Evolutionary conservation across 1,139 yeast species (phyloP).

Genomic region (Sugiyamaella novakii): DNA sequence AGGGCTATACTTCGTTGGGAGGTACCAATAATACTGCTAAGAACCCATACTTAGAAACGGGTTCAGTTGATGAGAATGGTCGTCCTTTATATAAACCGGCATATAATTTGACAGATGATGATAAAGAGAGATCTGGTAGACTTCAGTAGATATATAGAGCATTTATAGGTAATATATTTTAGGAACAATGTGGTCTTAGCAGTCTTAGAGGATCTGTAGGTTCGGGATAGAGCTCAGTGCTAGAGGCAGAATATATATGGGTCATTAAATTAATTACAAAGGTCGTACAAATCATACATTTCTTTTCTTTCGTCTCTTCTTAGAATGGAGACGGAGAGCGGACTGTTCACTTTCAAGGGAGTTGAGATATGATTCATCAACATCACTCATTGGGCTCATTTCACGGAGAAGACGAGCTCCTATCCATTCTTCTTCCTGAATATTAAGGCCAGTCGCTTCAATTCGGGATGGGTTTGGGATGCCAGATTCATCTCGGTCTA

Average conservation of each 20-base stretch:
- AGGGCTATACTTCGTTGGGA: conserved; percentile 82
- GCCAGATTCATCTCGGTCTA: conserved; percentile 15
- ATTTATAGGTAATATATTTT: too few species aligned
- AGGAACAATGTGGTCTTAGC: conserved; percentile 6
- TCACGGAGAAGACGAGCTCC: conserved; percentile 25
- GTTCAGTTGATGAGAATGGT: conserved; percentile 30
- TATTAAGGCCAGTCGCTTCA: conserved; percentile 24
- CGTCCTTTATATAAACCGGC: conserved; percentile 57
- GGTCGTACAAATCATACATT: not conserved
- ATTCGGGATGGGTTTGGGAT: conserved; percentile 20
- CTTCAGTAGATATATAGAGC: conserved; percentile 3
- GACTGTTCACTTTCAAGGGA: not conserved
- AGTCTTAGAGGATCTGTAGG: too few species aligned
- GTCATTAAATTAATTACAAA: not conserved
- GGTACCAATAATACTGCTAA: conserved; percentile 65
- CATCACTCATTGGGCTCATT: conserved; percentile 29
- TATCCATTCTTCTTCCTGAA: conserved; percentile 28
- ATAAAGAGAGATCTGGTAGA: conserved; percentile 60
- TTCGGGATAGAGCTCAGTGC: too few species aligned
- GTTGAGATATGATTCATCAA: conserved; percentile 28
- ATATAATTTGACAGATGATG: conserved; percentile 59
- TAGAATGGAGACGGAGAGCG: not conserved
- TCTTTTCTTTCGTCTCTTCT: conserved; percentile 12
- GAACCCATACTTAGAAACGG: conserved; percentile 57
- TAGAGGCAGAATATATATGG: not conserved